These are phyloP conservation scores for Eimeria praecox DNA, from an alignment of 169 alveolate genomes.

Conservation along the genomic window DNA sequence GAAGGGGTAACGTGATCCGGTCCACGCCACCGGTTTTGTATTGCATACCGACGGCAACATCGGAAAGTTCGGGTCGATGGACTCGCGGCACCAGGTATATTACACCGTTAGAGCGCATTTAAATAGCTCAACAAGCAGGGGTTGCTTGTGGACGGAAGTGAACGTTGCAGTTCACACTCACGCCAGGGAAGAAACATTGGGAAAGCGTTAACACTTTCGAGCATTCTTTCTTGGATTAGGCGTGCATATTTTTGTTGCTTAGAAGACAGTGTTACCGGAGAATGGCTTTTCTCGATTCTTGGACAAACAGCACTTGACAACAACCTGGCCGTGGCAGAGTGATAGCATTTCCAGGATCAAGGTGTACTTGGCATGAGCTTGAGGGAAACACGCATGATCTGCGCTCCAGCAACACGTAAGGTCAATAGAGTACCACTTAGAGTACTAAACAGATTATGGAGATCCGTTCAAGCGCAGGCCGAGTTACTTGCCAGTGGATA, in stretches of 20 bases:
- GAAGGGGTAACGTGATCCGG: slow-evolving; percentile 63
- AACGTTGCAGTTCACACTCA: background rate
- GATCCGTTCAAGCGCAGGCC: background rate
- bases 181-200: background rate
- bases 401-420: slow-evolving; percentile 82
- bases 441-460: background rate
- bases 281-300: background rate
- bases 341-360: slow-evolving; percentile 85
- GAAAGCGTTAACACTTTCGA: background rate
- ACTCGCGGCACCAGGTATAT: slow-evolving; percentile 79
- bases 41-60: slow-evolving; percentile 43
- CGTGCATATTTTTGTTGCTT: background rate
- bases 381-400: slow-evolving; percentile 83
- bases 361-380: slow-evolving; percentile 87
- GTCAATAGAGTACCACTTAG: background rate
- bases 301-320: slow-evolving; percentile 66
- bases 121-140: background rate
- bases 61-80: slow-evolving; percentile 77
- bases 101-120: background rate
- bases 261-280: too few species aligned
- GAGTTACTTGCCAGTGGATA: background rate
- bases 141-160: background rate
- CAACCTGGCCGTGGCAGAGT: slow-evolving; percentile 83
- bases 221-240: background rate
- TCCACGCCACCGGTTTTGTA: slow-evolving; percentile 78